Evolutionary conservation across 352 stramenopile species (phyloP), one percentile per base, ranked within the genome.

Genomic region (Phytophthora foliorum): DNA sequence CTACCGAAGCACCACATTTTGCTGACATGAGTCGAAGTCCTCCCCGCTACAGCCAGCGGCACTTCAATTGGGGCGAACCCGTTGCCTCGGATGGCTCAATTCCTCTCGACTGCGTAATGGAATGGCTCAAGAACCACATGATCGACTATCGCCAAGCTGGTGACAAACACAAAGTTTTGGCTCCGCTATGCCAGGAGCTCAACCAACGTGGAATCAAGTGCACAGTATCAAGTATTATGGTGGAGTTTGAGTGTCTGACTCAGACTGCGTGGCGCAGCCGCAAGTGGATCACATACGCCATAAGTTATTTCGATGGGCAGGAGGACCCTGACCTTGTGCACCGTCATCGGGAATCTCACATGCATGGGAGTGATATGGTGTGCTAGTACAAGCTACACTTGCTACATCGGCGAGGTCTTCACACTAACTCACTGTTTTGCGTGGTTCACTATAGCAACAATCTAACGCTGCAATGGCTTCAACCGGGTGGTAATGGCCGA

Each of bases 1-100:
- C n/a, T n/a, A n/a, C n/a, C n/a, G n/a, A n/a, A n/a, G n/a, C n/a
- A n/a, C 13, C 13, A n/a, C 34, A 39, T 17, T 39, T 32, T 9
- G 4, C 34, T 4, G n/a, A n/a, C 34, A 48, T 48, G 41, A 48
- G 41, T n/a, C 9, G 13, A 21, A 8, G 2, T 25, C 41, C 41
- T 48, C 41, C 41, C 41, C 41, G 41, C n/a, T 48, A 48, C 17
- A 48, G 41, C 41, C 41, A 48, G 17, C n/a, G 41, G 41, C 41
- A 27, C 41, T 48, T 48, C 41, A 48, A 48, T 25, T 48, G 41
- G 39, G 39, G 39, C n/a, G 39, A 46, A 25, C 39, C 39, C 8
- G 39, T 46, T 21, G 16, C 11, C 17, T 17, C 39, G 16, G 39
- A 46, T 24, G 39, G 39, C 39, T 10, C 16, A 8, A 46, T 46